phyloP scores from a whole-genome alignment of 257 asterid genomes.

The Lycium ferocissimum region DNA sequence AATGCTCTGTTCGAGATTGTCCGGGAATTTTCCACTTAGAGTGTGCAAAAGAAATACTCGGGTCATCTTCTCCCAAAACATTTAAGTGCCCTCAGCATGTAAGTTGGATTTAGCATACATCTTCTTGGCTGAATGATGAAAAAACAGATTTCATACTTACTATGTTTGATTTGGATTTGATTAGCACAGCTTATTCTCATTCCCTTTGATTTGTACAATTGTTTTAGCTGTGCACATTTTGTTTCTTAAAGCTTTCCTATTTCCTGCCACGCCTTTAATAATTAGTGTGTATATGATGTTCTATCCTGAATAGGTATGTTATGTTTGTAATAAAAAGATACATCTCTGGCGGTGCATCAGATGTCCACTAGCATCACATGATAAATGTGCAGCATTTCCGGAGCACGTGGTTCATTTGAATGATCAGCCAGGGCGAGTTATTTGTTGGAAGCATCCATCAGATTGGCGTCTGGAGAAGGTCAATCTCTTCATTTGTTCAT shows the following conservation, averaged over 20 bases:
- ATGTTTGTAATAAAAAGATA: conserved; percentile 70
- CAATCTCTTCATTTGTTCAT: conserved; percentile 46
- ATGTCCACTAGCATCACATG: conserved; percentile 80
- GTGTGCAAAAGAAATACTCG: conserved; percentile 62
- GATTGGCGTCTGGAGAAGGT: conserved; percentile 76
- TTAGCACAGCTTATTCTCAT: background rate
- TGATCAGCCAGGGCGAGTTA: conserved; percentile 70
- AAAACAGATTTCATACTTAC: background rate
- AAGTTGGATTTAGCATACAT: conserved; percentile 40
- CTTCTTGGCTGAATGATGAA: background rate
- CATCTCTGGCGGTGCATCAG: conserved; percentile 77
- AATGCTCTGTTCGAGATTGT: conserved; percentile 75
- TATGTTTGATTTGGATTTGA: conserved; percentile 1
- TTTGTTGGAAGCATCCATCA: conserved; percentile 86
- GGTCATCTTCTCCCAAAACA: conserved; percentile 60
- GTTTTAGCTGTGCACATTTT: background rate
- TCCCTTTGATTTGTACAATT: background rate
- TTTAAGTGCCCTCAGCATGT: conserved; percentile 97
- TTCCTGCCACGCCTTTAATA: background rate
- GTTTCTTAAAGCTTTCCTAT: background rate
- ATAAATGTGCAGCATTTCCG: conserved; percentile 79
- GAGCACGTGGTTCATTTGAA: conserved; percentile 64
- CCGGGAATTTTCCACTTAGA: conserved; percentile 59
- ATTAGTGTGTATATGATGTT: conserved; percentile 32
- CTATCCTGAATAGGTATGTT: conserved; percentile 70